Conservation (phyloP, 805 yeast species). For the Wickerhamiella brachini region DNA sequence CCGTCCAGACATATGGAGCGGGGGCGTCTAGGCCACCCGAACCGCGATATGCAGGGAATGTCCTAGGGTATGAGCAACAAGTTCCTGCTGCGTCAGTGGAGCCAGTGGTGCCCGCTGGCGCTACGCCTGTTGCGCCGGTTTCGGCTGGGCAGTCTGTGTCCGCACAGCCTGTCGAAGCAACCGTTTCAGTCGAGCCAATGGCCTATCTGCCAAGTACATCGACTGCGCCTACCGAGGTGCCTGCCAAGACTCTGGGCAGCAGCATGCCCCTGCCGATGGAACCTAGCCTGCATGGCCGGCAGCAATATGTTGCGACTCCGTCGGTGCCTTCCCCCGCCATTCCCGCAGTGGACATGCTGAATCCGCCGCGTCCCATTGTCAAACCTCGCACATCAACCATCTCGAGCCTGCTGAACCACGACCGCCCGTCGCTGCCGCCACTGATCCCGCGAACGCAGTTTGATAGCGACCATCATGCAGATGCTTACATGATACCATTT, state of each 20-base stretch:
- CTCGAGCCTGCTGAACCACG: constrained; percentile 4
- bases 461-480: constrained; percentile 6
- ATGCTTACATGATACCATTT: constrained; percentile 1
- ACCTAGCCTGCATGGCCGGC: not conserved
- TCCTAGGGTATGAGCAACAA: too few species aligned
- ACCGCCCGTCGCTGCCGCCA: constrained; percentile 7
- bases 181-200: not conserved
- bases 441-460: constrained; percentile 5
- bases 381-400: constrained; percentile 7
- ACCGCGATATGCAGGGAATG: too few species aligned
- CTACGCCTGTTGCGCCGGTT: too few species aligned
- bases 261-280: not conserved
- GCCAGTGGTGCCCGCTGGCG: too few species aligned
- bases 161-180: too few species aligned
- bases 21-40: too few species aligned
- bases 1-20: too few species aligned
- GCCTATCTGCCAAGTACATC: not conserved
- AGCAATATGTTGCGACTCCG: not conserved
- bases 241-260: not conserved
- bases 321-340: not conserved
- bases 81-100: too few species aligned
- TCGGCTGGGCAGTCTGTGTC: too few species aligned
- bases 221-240: not conserved
- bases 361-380: constrained; percentile 8
- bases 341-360: not conserved